Percentiles rank a stretch among this genome's conserved stretches.
phyloP scores from a whole-genome alignment of 2,329 filamentous ascomycete species.

The Colletotrichum ledebouriae region DNA sequence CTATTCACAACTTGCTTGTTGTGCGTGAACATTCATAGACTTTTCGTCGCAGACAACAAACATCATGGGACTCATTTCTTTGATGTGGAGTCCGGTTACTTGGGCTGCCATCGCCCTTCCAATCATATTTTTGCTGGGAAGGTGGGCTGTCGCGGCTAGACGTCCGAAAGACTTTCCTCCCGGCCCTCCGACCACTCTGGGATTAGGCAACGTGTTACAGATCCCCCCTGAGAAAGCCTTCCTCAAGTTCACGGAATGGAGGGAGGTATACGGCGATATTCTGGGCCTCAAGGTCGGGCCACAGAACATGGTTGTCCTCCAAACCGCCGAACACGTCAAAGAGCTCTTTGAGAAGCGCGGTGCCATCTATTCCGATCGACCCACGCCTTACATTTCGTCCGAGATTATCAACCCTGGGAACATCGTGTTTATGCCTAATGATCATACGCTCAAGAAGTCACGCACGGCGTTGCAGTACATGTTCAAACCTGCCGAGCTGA shows the following conservation, averaged over 20 bases:
- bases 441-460: slow-evolving; percentile 23
- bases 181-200: slow-evolving; percentile 43
- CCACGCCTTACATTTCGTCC: slow-evolving; percentile 47
- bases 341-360: slow-evolving; percentile 55
- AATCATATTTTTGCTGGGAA: not conserved
- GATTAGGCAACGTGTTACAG: slow-evolving; percentile 48
- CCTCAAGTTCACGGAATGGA: slow-evolving; percentile 51
- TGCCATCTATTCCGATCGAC: slow-evolving; percentile 54
- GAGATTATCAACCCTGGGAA: slow-evolving; percentile 45
- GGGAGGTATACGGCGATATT: slow-evolving; percentile 52
- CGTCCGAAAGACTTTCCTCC: slow-evolving; percentile 44
- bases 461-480: slow-evolving; percentile 42
- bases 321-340: slow-evolving; percentile 49
- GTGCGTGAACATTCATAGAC: not conserved
- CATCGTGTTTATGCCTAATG: slow-evolving; percentile 32
- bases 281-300: slow-evolving; percentile 50
- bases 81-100: not conserved
- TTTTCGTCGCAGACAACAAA: not conserved
- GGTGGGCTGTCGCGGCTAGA: slow-evolving; percentile 18
- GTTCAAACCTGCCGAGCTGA: slow-evolving; percentile 44
- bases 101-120: not conserved
- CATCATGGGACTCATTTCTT: slow-evolving; percentile 7
- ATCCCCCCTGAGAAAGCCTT: slow-evolving; percentile 47
- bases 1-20: not conserved
- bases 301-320: slow-evolving; percentile 51